Conservation (phyloP, 2,329 filamentous ascomycete species). For the Diaporthe caulivora region DNA sequence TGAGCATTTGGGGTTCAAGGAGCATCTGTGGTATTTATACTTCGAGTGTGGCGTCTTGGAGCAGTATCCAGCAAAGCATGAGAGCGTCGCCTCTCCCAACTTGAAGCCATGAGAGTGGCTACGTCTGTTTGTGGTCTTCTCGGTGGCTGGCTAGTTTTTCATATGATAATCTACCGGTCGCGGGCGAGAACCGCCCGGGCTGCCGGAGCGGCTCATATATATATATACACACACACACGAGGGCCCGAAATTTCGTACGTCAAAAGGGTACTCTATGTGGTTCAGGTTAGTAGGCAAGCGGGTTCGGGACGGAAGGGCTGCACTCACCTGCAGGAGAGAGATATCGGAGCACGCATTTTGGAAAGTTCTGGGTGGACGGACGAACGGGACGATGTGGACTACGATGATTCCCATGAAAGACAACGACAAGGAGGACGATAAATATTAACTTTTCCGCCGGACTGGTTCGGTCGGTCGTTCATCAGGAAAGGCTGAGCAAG, state of each 20-base stretch:
- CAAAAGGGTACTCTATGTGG: neutral
- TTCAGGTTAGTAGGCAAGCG: neutral
- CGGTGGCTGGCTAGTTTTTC: neutral
- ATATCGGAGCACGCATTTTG: slow-evolving; percentile 1
- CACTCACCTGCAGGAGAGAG: neutral
- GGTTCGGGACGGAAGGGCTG: neutral
- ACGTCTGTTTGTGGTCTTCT: neutral
- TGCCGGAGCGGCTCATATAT: neutral
- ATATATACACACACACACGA: neutral
- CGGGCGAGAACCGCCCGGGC: neutral
- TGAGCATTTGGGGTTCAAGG: neutral
- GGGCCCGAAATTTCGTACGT: neutral
- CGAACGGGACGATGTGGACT: neutral
- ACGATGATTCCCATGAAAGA: slow-evolving; percentile 22
- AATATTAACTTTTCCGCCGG: slow-evolving; percentile 20
- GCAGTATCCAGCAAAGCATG: slow-evolving; percentile 33
- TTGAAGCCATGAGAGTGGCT: neutral
- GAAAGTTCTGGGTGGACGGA: slow-evolving; percentile 5
- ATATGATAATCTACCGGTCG: neutral
- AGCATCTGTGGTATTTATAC: neutral
- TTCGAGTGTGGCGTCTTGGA: slow-evolving; percentile 30
- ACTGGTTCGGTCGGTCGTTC: slow-evolving; percentile 13
- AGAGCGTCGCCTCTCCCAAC: slow-evolving; percentile 8
- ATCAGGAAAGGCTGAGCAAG: slow-evolving; percentile 7
- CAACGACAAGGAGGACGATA: slow-evolving; percentile 6